A percentile compares a stretch with the other conserved stretches of the same genome.
Conservation (phyloP, 2,329 filamentous ascomycete species). For the Camillea tinctor region DNA sequence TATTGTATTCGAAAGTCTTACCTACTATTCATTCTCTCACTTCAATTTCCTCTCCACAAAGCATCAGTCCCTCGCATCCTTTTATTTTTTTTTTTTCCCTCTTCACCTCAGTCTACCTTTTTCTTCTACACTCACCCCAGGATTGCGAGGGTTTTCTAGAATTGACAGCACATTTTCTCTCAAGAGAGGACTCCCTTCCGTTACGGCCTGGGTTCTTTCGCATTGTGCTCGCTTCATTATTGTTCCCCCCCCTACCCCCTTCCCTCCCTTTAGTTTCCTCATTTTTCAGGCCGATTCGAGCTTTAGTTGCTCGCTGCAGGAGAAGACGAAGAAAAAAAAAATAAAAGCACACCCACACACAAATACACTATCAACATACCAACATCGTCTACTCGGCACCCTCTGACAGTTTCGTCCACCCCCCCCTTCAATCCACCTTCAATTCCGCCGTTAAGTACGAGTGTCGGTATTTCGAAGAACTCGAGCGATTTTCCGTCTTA, state of each 20-base stretch:
- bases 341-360: background rate
- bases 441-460: background rate
- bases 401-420: background rate
- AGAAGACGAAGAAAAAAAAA: conserved; percentile 8
- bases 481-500: background rate
- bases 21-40: conserved; percentile 6
- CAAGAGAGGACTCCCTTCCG: background rate
- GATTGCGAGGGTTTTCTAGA: background rate
- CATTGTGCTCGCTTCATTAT: background rate
- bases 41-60: background rate
- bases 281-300: conserved; percentile 12
- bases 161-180: background rate
- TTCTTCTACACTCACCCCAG: background rate
- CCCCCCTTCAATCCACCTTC: background rate
- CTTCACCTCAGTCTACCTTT: conserved; percentile 5
- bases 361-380: background rate
- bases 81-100: conserved; percentile 6
- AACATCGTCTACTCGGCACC: background rate
- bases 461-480: background rate
- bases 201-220: background rate
- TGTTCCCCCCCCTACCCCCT: no score
- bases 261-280: conserved; percentile 1
- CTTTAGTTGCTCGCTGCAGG: conserved; percentile 21
- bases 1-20: conserved; percentile 1
- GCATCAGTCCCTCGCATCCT: conserved; percentile 3